A percentile compares a stretch with the other conserved stretches of the same genome.
phyloP scores from a whole-genome alignment of 2,329 filamentous ascomycete genomes.

The Hymenoscyphus fraxineus region DNA sequence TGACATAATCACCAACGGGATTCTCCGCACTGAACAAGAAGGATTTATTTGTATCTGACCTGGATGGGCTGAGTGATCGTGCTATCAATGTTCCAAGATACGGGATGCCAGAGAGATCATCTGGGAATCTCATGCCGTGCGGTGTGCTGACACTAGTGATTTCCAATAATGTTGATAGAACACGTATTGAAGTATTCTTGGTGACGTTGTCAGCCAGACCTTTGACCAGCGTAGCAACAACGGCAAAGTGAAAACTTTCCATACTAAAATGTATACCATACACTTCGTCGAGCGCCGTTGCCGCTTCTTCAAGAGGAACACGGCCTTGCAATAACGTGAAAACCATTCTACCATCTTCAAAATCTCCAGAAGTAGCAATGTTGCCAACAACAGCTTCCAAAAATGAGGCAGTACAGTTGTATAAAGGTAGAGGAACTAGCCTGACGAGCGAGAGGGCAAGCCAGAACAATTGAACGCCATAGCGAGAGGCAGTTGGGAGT shows the following conservation, averaged over 20 bases:
- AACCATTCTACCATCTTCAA: constrained; percentile 57
- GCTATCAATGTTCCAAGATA: constrained; percentile 60
- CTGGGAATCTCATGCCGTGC: constrained; percentile 27
- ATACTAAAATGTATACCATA: constrained; percentile 62
- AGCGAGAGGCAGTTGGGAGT: constrained; percentile 61
- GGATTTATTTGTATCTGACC: not conserved
- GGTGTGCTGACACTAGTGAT: constrained; percentile 39
- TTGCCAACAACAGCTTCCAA: constrained; percentile 62
- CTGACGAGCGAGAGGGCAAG: constrained; percentile 63
- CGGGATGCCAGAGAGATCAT: constrained; percentile 39
- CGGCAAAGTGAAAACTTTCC: constrained; percentile 64
- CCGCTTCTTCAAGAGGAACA: constrained; percentile 57
- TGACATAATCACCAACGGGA: constrained; percentile 40
- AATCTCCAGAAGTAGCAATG: constrained; percentile 57
- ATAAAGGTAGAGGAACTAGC: constrained; percentile 58
- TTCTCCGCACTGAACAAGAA: constrained; percentile 39
- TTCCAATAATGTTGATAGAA: constrained; percentile 59
- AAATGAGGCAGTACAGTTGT: constrained; percentile 63
- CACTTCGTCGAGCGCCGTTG: constrained; percentile 57
- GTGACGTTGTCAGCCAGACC: constrained; percentile 62
- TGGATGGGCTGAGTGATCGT: constrained; percentile 32
- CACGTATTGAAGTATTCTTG: constrained; percentile 54
- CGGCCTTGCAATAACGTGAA: constrained; percentile 59
- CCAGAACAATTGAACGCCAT: constrained; percentile 68
- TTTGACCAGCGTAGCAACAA: constrained; percentile 60